Evolutionary conservation across 495 filamentous ascomycete genomes (phyloP).

Genomic region (Hamigera avellanea): DNA sequence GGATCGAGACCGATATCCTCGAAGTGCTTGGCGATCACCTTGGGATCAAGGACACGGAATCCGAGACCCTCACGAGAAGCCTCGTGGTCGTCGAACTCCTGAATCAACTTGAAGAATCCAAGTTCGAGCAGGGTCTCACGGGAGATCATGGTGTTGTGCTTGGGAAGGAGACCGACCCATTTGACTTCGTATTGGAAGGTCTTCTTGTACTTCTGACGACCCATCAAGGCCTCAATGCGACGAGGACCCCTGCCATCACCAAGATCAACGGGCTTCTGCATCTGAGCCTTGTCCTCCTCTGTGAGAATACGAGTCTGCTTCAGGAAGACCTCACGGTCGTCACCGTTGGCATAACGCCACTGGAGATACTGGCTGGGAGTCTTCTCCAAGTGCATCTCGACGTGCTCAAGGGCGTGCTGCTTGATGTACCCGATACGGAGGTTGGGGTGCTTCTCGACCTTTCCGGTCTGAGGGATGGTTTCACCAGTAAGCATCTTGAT

Average conservation of each 20-base stretch:
- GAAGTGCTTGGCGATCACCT: conserved; percentile 94
- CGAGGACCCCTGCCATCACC: conserved; percentile 68
- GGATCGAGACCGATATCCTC: conserved; percentile 93
- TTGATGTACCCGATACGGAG: conserved; percentile 99
- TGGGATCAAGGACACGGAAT: conserved; percentile 82
- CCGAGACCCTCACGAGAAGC: conserved; percentile 94
- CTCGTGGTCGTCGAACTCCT: conserved; percentile 98
- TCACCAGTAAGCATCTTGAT: conserved; percentile 98
- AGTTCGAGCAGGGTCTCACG: conserved; percentile 79
- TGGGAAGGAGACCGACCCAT: conserved; percentile 80
- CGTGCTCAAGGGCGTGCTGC: conserved; percentile 97
- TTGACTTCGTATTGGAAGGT: conserved; percentile 98
- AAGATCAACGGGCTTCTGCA: conserved; percentile 78
- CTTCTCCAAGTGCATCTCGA: conserved; percentile 99
- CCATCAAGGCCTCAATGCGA: conserved; percentile 79
- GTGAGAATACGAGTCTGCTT: conserved; percentile 94
- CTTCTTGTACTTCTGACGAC: conserved; percentile 98
- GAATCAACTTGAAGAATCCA: conserved; percentile 85
- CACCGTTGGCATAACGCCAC: conserved; percentile 95
- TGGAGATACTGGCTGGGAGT: conserved; percentile 97
- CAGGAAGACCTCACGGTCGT: conserved; percentile 91
- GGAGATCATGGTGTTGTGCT: conserved; percentile 84
- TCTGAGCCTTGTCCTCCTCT: conserved; percentile 71
- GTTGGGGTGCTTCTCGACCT: conserved; percentile 97
- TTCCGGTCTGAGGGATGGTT: conserved; percentile 71